Percentiles rank a stretch among this genome's conserved stretches.
Evolutionary conservation across 2,329 filamentous ascomycete species (phyloP).

Genomic region (Cordyceps militaris): DNA sequence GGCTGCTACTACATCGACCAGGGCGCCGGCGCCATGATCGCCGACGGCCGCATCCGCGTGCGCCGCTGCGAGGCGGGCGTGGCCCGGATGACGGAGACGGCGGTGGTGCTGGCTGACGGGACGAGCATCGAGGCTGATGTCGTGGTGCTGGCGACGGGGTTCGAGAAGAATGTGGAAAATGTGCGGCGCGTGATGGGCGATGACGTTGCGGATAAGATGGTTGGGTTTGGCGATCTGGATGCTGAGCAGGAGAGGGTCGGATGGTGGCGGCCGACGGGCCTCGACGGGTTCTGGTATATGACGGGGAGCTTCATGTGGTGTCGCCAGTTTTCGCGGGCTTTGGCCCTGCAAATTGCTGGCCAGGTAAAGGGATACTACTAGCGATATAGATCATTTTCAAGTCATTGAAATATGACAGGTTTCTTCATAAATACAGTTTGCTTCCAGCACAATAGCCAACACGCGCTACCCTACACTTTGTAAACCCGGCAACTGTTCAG

Average conservation of each 20-base stretch:
- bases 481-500: too few relatives aligned
- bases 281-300: conserved; percentile 33
- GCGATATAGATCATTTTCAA: too few relatives aligned
- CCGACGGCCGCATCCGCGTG: conserved; percentile 35
- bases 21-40: conserved; percentile 32
- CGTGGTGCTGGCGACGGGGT: conserved; percentile 37
- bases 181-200: conserved; percentile 29
- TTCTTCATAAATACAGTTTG: too few relatives aligned
- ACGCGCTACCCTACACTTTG: not conserved
- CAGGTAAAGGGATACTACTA: not conserved
- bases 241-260: conserved; percentile 23
- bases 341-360: conserved; percentile 31
- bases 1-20: conserved; percentile 39
- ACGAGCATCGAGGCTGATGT: conserved; percentile 32
- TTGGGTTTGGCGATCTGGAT: conserved; percentile 32
- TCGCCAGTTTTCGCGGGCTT: conserved; percentile 28
- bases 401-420: too few relatives aligned
- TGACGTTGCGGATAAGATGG: conserved; percentile 27
- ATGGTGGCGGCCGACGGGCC: conserved; percentile 29
- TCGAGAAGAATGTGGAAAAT: conserved; percentile 31
- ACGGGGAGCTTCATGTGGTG: conserved; percentile 29
- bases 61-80: conserved; percentile 25
- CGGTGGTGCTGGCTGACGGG: conserved; percentile 26
- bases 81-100: conserved; percentile 22
- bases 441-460: too few relatives aligned